Conservation (phyloP, 352 stramenopile genomes). For the Pythium chondricola region DNA sequence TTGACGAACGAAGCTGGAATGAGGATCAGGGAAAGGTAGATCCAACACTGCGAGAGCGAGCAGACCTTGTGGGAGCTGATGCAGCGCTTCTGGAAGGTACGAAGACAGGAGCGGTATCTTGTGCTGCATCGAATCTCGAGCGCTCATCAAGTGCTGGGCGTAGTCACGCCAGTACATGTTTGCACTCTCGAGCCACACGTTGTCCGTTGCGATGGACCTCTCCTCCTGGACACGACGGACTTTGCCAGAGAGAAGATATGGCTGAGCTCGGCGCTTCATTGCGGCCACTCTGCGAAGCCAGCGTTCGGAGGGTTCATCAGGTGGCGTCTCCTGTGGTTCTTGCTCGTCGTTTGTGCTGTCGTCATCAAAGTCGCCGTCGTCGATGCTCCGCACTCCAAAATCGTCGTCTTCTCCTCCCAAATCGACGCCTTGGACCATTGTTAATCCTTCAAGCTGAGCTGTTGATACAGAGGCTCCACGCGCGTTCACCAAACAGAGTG, state of each 20-base stretch:
- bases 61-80: slow-evolving; percentile 38
- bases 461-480: too few species aligned
- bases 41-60: slow-evolving; percentile 51
- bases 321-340: background rate
- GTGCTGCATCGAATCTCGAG: background rate
- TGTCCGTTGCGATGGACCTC: slow-evolving; percentile 22
- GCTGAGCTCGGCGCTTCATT: slow-evolving; percentile 5
- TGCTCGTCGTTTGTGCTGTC: background rate
- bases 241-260: slow-evolving; percentile 37
- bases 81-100: slow-evolving; percentile 46
- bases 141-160: slow-evolving; percentile 26
- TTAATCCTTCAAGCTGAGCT: too few species aligned
- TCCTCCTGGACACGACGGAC: slow-evolving; percentile 41
- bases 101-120: slow-evolving; percentile 37
- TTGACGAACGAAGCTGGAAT: slow-evolving; percentile 15
- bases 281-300: too few species aligned
- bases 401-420: background rate
- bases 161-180: slow-evolving; percentile 67
- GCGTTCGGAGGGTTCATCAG: too few species aligned
- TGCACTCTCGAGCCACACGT: slow-evolving; percentile 19
- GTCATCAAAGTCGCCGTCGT: slow-evolving; percentile 8
- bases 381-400: slow-evolving; percentile 3
- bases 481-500: too few species aligned
- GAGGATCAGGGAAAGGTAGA: slow-evolving; percentile 17
- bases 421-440: too few species aligned